phyloP scores from a whole-genome alignment of 129 eudicot genomes.

The Tagetes erecta region DNA sequence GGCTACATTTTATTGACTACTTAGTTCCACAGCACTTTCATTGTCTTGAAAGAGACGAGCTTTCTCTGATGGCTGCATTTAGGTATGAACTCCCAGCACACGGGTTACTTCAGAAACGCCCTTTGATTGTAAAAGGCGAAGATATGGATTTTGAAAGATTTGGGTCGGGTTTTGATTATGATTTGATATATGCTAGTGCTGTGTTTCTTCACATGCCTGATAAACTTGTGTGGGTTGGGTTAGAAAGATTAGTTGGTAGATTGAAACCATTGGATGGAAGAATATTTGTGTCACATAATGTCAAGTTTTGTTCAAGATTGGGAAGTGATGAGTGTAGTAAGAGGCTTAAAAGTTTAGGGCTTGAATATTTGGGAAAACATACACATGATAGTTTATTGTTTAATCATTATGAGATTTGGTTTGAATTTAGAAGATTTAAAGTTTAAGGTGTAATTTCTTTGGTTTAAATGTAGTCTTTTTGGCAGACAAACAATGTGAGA shows the following conservation, averaged over 20 bases:
- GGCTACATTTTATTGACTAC: slow-evolving; percentile 78
- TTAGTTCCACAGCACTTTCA: slow-evolving; percentile 65
- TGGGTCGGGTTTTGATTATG: slow-evolving; percentile 58
- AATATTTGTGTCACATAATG: slow-evolving; percentile 83
- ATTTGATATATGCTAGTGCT: slow-evolving; percentile 92
- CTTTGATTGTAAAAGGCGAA: slow-evolving; percentile 80
- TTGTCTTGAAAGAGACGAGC: slow-evolving; percentile 91
- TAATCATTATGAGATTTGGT: slow-evolving; percentile 96
- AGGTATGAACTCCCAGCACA: slow-evolving; percentile 94
- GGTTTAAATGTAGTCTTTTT: slow-evolving; percentile 9
- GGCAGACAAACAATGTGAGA: slow-evolving; percentile 12
- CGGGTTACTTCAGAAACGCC: slow-evolving; percentile 78
- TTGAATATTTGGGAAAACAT: slow-evolving; percentile 79
- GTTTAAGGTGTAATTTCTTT: slow-evolving; percentile 17
- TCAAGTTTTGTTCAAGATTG: slow-evolving; percentile 88
- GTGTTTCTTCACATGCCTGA: slow-evolving; percentile 97
- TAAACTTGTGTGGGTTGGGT: slow-evolving; percentile 88
- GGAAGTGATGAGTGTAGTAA: slow-evolving; percentile 91
- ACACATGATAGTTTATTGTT: slow-evolving; percentile 94
- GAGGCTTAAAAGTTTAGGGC: slow-evolving; percentile 64
- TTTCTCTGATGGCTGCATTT: slow-evolving; percentile 87
- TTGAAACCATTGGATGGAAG: slow-evolving; percentile 79
- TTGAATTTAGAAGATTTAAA: slow-evolving; percentile 62
- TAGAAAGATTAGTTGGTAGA: slow-evolving; percentile 63
- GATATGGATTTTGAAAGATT: slow-evolving; percentile 87